These are phyloP conservation scores for Cucurbitaria berberidis DNA, from an alignment of 2,329 filamentous ascomycete genomes.

Conservation along the genomic window DNA sequence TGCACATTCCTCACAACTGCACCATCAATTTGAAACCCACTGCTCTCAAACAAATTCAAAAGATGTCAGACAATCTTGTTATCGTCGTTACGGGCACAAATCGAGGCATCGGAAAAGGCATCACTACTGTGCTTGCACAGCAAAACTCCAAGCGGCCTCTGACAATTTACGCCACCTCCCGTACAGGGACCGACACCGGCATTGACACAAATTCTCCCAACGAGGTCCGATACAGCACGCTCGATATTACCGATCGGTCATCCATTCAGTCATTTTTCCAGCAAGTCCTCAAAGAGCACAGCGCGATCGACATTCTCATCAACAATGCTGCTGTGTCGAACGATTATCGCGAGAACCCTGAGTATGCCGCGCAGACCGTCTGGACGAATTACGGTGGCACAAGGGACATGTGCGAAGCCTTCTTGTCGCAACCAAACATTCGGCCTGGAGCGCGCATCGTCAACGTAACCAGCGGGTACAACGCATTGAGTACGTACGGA, in stretches of 20 bases:
- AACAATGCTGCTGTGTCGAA: constrained; percentile 32
- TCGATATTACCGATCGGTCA: constrained; percentile 18
- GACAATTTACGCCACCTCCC: constrained; percentile 28
- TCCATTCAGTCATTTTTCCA: constrained; percentile 24
- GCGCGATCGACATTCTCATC: constrained; percentile 25
- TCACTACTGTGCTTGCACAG: constrained; percentile 24
- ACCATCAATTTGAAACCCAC: too few species aligned
- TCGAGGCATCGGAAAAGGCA: constrained; percentile 31
- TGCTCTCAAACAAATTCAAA: too few species aligned
- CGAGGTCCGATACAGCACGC: constrained; percentile 16
- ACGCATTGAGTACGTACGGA: constrained; percentile 15
- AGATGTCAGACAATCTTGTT: constrained; percentile 19
- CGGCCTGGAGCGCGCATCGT: constrained; percentile 21
- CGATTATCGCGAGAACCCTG: constrained; percentile 17
- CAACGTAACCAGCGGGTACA: constrained; percentile 20
- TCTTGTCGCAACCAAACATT: constrained; percentile 15
- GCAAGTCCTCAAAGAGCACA: not conserved
- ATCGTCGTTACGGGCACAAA: constrained; percentile 33
- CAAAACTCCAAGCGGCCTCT: constrained; percentile 17
- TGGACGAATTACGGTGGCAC: constrained; percentile 25
- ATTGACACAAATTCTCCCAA: constrained; percentile 12
- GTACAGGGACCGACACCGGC: constrained; percentile 17
- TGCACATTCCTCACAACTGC: too few species aligned
- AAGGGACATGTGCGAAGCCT: constrained; percentile 19
- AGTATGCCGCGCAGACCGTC: constrained; percentile 14